Base-by-base conservation (phyloP, 2,329 filamentous ascomycete species). In the Penicillium hesseltinei region DNA sequence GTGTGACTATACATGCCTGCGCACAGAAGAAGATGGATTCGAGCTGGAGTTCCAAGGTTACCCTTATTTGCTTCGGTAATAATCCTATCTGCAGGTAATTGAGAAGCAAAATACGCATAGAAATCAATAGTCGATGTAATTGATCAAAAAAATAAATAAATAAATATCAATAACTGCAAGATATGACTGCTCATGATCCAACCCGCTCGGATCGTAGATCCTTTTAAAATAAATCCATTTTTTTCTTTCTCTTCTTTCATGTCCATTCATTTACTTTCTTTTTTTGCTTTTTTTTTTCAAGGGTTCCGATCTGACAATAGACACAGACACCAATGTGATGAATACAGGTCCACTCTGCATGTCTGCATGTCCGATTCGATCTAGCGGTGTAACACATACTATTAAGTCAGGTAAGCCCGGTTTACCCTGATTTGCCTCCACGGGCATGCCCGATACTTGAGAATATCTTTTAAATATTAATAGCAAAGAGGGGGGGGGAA, bases 351-450 rank as follows among this genome's bases (percentile, higher is more conserved):
- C 35, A 19, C 54, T 43, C 39, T 47, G 19, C 45, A 54, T 54
- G 48, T 58, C 44, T 52, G 36, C 57, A 58, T 49, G 49, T 59
- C 47, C 58, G 58, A 65, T 64, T 51, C 50, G 54, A 59, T 65
- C 60, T 67, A 60, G 65, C 65, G 65, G 65, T 67, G 65, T 66
- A 67, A 66, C 60, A 52, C 54, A 39, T 59, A 51, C 47, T 46
- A 46, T 35, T 36, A 53, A 54, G 43, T 51, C 51, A 43, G 23
- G 48, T 46, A 56, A 39, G 29, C 49, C 46, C 44, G 54, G 56
- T 57, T 47, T 55, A 29, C 25, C 38, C 27, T 35, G 42, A 15
- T 42, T 53, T 60, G 38, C 44, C 48, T 42, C 33, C 27, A 56
- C 42, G 39, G 51, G 27, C 47, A 19, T 46, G 44, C 19, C 45